Evolutionary conservation across 2,329 filamentous ascomycete species (phyloP).

Genomic region (Reticulascus tulasneorum): DNA sequence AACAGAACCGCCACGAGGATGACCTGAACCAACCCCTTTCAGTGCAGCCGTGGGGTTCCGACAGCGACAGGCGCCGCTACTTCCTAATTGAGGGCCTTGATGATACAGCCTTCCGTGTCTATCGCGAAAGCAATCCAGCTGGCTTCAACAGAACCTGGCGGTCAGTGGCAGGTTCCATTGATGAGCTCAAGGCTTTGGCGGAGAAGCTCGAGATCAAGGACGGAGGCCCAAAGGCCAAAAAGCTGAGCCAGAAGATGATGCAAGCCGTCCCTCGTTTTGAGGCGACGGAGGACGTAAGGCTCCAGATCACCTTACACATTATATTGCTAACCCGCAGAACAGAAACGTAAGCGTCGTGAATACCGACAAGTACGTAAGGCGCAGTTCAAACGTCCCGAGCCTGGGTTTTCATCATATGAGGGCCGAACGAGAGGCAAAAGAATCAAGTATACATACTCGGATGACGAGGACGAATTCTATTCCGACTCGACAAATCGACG

Average conservation of each 20-base stretch:
- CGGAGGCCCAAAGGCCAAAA: conserved; percentile 74
- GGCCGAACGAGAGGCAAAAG: conserved; percentile 94
- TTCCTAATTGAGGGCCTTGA: conserved; percentile 91
- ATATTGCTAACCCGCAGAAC: conserved; percentile 15
- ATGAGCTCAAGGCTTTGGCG: conserved; percentile 72
- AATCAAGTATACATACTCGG: conserved; percentile 93
- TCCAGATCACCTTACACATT: not conserved
- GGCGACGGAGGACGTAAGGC: conserved; percentile 78
- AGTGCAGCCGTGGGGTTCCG: conserved; percentile 85
- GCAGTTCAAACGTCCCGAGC: conserved; percentile 81
- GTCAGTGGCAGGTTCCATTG: conserved; percentile 86
- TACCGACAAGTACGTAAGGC: conserved; percentile 84
- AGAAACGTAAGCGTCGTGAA: conserved; percentile 91
- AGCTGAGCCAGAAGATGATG: conserved; percentile 71
- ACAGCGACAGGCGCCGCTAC: conserved; percentile 88
- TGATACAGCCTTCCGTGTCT: conserved; percentile 90
- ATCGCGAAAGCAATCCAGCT: conserved; percentile 85
- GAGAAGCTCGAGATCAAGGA: conserved; percentile 74
- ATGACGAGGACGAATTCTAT: conserved; percentile 72
- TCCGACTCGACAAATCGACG: conserved; percentile 63
- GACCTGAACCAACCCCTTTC: conserved; percentile 81
- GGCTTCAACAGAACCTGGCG: conserved; percentile 79
- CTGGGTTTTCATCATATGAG: conserved; percentile 90
- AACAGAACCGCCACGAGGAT: conserved; percentile 77
- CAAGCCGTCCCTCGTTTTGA: conserved; percentile 86